Evolutionary conservation across 345 rosid genomes (phyloP).

Genomic region (Ricinus communis): DNA sequence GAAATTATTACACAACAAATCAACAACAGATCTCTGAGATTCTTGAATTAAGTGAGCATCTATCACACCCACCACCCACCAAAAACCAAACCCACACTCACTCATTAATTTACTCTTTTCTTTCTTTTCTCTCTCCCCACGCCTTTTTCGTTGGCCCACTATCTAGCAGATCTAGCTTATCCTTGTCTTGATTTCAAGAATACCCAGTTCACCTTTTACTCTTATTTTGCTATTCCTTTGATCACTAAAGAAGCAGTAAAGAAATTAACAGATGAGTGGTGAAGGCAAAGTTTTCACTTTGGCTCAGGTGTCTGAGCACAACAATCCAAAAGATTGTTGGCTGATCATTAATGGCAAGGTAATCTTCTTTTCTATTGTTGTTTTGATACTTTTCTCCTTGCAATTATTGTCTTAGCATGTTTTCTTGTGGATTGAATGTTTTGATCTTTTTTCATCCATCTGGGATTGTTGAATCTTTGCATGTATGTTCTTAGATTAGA

Average conservation of each 20-base stretch:
- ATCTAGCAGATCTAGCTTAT: not conserved
- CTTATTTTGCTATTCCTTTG: not conserved
- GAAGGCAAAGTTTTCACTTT: conserved; percentile 57
- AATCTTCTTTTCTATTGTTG: not conserved
- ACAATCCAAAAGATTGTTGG: conserved; percentile 61
- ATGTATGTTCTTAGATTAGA: not conserved
- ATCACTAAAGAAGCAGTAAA: not conserved
- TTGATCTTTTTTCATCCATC: not conserved
- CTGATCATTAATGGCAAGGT: conserved; percentile 66
- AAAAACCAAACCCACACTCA: not conserved
- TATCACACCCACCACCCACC: not conserved
- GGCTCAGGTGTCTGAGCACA: conserved; percentile 66
- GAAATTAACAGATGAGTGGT: conserved; percentile 36
- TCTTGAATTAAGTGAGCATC: not conserved
- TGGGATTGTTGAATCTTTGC: not conserved
- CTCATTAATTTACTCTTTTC: not conserved
- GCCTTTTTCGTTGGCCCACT: not conserved
- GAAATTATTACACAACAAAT: too few relatives aligned
- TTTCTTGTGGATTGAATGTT: not conserved
- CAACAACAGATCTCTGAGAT: not conserved
- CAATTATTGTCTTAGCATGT: not conserved
- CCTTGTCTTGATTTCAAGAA: not conserved
- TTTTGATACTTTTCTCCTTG: not conserved
- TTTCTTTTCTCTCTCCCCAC: not conserved
- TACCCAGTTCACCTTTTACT: not conserved